Percentiles rank a stretch among this genome's conserved stretches.
phyloP scores from a whole-genome alignment of 345 rosid species.

The Limnanthes douglasii region DNA sequence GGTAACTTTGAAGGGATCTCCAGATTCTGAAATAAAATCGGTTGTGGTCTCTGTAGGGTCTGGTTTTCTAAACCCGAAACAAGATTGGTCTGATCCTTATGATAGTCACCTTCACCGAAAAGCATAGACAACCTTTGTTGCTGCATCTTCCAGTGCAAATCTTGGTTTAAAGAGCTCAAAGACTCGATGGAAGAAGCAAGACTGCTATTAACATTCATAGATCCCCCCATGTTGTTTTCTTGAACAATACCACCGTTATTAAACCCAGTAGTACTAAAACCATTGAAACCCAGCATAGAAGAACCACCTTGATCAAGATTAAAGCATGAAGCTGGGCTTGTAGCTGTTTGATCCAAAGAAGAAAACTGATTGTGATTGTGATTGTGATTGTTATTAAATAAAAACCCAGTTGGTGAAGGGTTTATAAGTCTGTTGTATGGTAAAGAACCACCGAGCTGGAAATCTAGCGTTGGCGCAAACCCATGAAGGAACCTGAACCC shows the following conservation, averaged over 20 bases:
- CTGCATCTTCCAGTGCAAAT: conserved; percentile 89
- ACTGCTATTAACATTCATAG: conserved; percentile 38
- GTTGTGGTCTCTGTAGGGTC: conserved; percentile 22
- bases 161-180: conserved; percentile 79
- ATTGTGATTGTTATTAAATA: no score
- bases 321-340: conserved; percentile 16
- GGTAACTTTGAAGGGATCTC: conserved; percentile 10
- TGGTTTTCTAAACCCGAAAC: no score
- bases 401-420: conserved; percentile 20
- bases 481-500: conserved; percentile 56
- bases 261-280: conserved; percentile 10
- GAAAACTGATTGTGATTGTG: conserved; percentile 25
- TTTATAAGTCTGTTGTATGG: conserved; percentile 26
- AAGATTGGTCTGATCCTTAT: no score
- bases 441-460: conserved; percentile 47
- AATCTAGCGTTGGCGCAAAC: conserved; percentile 46
- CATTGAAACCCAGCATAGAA: conserved; percentile 26
- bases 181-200: conserved; percentile 82
- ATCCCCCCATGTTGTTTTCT: conserved; percentile 19
- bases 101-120: conserved; percentile 25
- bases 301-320: conserved; percentile 25
- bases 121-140: conserved; percentile 64
- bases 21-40: conserved; percentile 17
- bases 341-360: conserved; percentile 23
- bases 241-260: conserved; percentile 32